Conservation (phyloP, 1,139 yeast genomes). For the Meyerozyma athensensis region DNA sequence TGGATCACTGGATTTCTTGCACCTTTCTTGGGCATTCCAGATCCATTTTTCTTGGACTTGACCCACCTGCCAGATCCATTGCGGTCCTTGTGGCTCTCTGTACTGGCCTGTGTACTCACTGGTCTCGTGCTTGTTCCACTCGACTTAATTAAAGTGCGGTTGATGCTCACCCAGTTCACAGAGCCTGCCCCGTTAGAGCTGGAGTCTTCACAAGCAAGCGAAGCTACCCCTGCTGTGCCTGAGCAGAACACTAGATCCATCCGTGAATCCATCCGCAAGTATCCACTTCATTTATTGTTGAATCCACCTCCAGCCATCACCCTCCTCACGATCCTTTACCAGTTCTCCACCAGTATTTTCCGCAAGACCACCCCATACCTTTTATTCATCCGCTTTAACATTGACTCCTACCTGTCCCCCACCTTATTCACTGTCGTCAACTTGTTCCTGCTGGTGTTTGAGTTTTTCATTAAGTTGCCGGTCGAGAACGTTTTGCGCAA, state of each 20-base stretch:
- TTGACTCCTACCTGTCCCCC: constrained; percentile 68
- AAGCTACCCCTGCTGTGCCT: constrained; percentile 32
- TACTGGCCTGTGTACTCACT: constrained; percentile 69
- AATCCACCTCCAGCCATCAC: constrained; percentile 54
- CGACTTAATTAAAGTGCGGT: constrained; percentile 71
- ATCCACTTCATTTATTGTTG: constrained; percentile 36
- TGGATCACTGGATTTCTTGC: constrained; percentile 89
- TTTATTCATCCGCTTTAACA: constrained; percentile 57
- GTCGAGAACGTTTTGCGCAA: constrained; percentile 82
- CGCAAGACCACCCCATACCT: constrained; percentile 71
- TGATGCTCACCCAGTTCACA: constrained; percentile 58
- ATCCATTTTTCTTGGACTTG: constrained; percentile 80
- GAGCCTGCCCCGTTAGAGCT: constrained; percentile 11
- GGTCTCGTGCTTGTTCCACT: constrained; percentile 78
- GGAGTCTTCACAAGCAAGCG: background rate
- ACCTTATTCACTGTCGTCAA: constrained; percentile 49
- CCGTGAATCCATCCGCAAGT: constrained; percentile 32
- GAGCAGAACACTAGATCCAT: constrained; percentile 19
- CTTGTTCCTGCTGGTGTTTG: constrained; percentile 55
- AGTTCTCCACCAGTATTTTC: constrained; percentile 58
- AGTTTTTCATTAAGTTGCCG: constrained; percentile 75
- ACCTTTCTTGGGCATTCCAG: constrained; percentile 81
- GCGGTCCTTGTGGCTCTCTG: constrained; percentile 60
- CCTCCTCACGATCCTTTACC: constrained; percentile 54
- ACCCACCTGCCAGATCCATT: constrained; percentile 77